Base-by-base conservation (phyloP, 2,329 filamentous ascomycete genomes). In the Emmonsiellopsis sp. region DNA sequence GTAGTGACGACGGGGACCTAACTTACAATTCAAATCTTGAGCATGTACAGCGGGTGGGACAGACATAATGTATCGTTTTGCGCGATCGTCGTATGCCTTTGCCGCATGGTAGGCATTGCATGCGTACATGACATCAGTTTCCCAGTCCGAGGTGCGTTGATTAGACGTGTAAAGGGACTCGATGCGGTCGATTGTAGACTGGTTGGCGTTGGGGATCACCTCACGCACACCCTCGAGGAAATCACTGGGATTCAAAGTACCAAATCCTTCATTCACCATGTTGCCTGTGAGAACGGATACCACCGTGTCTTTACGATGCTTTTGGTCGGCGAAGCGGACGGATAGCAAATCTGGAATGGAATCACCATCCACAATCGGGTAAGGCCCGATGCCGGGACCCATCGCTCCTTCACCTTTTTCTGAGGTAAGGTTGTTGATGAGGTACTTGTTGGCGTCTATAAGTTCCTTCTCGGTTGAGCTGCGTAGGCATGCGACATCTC, bases 1-100 rank as follows among this genome's bases (percentile, higher is more conserved):
- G 8, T 7, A 44, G 34, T 17, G 9, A 31, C 8, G 14, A 34
- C 32, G 2, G 37, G 9, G 45, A 31, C 21, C 6, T 9, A 42
- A 58, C 56, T 31, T 53, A 57, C 56, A 57, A 9, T 17, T 51
- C 49, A 48, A 36, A 43, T 57, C 56, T 6, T 48, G 49, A 3
- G 40, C 56, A 50, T 57, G 56, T 5, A 32, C 44, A n/a, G 51
- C 56, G 3, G 56, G 56, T 11, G 56, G 54, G 36, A 57, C 44
- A 2, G 54, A 48, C 56, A 57, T 57, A 14, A 53, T 32, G 49
- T 56, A 54, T 47, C 54, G 42, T 40, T 55, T 43, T 21, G 54
- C 49, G 21, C 45, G 51, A 27, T 42, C 40, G 7, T 34, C 45
- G 44, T 49, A 53, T 42, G 46, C 51, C 42, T 56, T 53, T 40